Base-by-base conservation (phyloP, 1,284 basidiomycete genomes). In the Earliella scabrosa region DNA sequence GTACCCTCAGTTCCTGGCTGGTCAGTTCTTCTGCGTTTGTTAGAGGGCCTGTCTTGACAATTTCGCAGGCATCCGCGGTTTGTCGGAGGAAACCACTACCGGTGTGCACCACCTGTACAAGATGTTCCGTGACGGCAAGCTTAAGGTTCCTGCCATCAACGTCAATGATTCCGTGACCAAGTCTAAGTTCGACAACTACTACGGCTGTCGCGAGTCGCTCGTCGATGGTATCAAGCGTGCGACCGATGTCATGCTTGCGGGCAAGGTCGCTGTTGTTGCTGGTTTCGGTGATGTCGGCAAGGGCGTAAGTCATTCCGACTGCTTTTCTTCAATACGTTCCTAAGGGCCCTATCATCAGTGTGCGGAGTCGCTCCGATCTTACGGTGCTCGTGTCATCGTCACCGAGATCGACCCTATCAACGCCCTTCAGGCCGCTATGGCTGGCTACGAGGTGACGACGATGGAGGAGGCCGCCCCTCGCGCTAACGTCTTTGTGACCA, bases 321-420 rank as follows among this genome's bases (percentile, higher is more conserved):
- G n/a, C n/a, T n/a, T n/a, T n/a, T n/a, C n/a, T n/a, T n/a, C n/a
- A n/a, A n/a, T n/a, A n/a, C n/a, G n/a, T n/a, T n/a, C n/a, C n/a
- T n/a, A n/a, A n/a, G n/a, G n/a, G n/a, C n/a, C n/a, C 3, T 18
- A 48, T 44, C 52, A 50, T 39, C 67, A 95, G 92, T 99, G 97
- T 75, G 97, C 97, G 66, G 95, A 99, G 79, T 96, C 97, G 39
- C 89, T 99, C 71, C 87, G 90, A 61, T 93, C 95, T 34, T 99
- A 99, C 78, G 97, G 97, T 75, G 88, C 94, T 66, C 95, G 97
- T 71, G 97, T 99, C 52, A 72, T 99, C 69, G 78, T 99, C 73
- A 98, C 97, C 64, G 97, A 99, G 78, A 97, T 99, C 73, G 97
- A 99, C 79, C 97, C 97, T 66, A 99, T 99, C 89, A 99, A 99